phyloP scores from a whole-genome alignment of 176 grass and related monocot species.

The Sorghum bicolor region Sorghum_bicolor_NCBIv3 NC_012878.2:54431501-54432000 shows the following conservation, averaged over 20 bases:
- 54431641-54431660: not conserved
- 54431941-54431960: not conserved
- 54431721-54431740: not conserved
- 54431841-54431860: not conserved
- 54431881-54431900: not conserved
- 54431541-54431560: not conserved
- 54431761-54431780: not conserved
- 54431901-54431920: not conserved
- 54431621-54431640: not conserved
- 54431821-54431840: not conserved
- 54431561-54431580: slow-evolving; percentile 13
- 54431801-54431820: not conserved
- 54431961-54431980: not conserved
- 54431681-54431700: not conserved
- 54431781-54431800: not conserved
- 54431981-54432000: not conserved
- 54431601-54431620: not conserved
- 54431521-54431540: not conserved
- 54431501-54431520: not conserved
- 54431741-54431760: not conserved
- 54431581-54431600: not conserved
- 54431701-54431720: not conserved
- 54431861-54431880: not conserved
- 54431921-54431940: slow-evolving; percentile 3
- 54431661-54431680: not conserved